These are phyloP conservation scores for Cladophialophora carrionii DNA, from an alignment of 2,329 filamentous ascomycete genomes.

Conservation along the genomic window DNA sequence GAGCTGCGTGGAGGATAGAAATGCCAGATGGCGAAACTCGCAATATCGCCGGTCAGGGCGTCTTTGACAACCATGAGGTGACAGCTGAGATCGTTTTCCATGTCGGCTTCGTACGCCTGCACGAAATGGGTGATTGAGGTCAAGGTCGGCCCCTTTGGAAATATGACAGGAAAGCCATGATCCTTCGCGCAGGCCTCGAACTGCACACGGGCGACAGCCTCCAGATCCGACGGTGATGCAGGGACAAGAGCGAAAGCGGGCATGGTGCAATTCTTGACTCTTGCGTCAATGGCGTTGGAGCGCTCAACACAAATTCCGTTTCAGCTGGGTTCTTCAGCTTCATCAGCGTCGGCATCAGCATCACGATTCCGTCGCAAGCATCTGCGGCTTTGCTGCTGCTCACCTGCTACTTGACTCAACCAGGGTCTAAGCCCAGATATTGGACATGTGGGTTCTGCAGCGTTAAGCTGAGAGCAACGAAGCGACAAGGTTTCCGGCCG, in stretches of 20 bases:
- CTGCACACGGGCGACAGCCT: conserved; percentile 27
- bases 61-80: conserved; percentile 35
- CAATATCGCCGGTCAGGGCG: conserved; percentile 30
- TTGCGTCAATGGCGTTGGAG: conserved; percentile 1
- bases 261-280: conserved; percentile 17
- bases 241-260: conserved; percentile 33
- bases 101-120: conserved; percentile 23
- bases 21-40: conserved; percentile 35
- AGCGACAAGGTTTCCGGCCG: not conserved
- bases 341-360: conserved; percentile 5
- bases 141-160: conserved; percentile 32
- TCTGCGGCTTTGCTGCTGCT: not conserved
- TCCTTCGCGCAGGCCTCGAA: conserved; percentile 32
- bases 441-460: not conserved
- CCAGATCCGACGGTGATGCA: conserved; percentile 31
- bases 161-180: conserved; percentile 28
- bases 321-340: conserved; percentile 1
- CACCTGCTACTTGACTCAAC: not conserved
- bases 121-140: conserved; percentile 31
- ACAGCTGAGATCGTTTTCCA: conserved; percentile 33
- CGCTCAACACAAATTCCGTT: not conserved
- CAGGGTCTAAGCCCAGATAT: not conserved
- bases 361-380: not conserved
- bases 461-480: not conserved
- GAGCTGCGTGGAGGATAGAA: conserved; percentile 28